Base-by-base conservation (phyloP, 441 rosid species). In the Erodium chrysanthum region DNA sequence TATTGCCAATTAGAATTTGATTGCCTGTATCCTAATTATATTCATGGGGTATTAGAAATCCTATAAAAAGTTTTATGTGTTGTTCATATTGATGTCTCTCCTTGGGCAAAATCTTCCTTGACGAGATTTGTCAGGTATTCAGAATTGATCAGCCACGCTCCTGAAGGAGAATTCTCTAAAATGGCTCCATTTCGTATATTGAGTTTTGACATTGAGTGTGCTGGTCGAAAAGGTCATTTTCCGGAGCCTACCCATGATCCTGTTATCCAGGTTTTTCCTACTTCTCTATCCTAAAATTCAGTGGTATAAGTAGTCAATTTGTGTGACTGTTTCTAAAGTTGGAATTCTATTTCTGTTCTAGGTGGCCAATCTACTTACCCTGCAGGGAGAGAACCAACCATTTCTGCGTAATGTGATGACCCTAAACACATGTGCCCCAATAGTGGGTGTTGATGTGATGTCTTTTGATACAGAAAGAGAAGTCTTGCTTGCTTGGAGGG, bases 171-270 rank as follows among this genome's bases (percentile, higher is more conserved):
- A 66, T 91, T 82, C 80, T 91, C 96, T 46, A 94, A 91, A 81
- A 91, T 94, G 97, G 99, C 99, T 76, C 99, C 99, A 25, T 91
- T 94, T 76, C 96, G 99, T 66, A 80, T 94, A 66, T 80, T 94
- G 75, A 94, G 97, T 86, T 94, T 94, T 80, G 99, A 94, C 73
- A 94, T 94, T 59, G 97, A 94, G 84, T 94, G 97, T 79, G 97
- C 99, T 52, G 99, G 99, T 58, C 97, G 94, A 68, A 94, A 91
- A 83, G 99, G 99, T 67, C 97, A 94, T 77, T 94, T 94, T 84
- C 99, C 99, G 2, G 99, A 94, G 88, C 90, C 99, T 73, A 80
- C 77, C 64, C 99, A 91, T 68, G 99, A 94, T 82, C 97, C 97
- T 68, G 96, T 94, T 70, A 94, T 94, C 81, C 99, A 94, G 97